phyloP scores from a whole-genome alignment of 345 rosid species.

The Pugionium cornutum region DNA sequence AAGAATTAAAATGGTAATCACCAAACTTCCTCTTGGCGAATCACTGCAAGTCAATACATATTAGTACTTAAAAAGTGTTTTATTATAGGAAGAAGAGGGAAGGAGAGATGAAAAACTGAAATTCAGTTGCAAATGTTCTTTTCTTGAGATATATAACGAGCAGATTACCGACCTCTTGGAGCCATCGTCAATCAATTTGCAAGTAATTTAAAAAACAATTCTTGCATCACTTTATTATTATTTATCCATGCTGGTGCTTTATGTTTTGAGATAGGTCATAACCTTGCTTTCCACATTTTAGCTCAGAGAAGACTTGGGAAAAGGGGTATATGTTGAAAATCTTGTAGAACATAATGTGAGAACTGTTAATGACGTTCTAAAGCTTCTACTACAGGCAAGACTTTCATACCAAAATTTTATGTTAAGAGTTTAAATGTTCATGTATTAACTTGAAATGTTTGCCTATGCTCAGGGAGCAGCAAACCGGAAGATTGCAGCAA shows the following conservation, averaged over 20 bases:
- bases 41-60: neutral
- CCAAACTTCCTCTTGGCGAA: slow-evolving; percentile 2
- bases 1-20: slow-evolving; percentile 66
- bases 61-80: slow-evolving; percentile 14
- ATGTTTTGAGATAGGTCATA: slow-evolving; percentile 32
- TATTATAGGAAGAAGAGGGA: slow-evolving; percentile 72
- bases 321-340: slow-evolving; percentile 89
- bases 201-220: slow-evolving; percentile 48
- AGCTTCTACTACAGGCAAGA: slow-evolving; percentile 71
- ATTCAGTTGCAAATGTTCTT: slow-evolving; percentile 89
- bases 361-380: slow-evolving; percentile 69
- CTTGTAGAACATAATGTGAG: slow-evolving; percentile 69
- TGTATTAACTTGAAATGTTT: slow-evolving; percentile 19
- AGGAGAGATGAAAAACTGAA: slow-evolving; percentile 72
- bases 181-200: slow-evolving; percentile 83
- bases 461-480: slow-evolving; percentile 65
- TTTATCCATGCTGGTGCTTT: slow-evolving; percentile 5
- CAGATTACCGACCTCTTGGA: slow-evolving; percentile 91
- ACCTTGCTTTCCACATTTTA: slow-evolving; percentile 45
- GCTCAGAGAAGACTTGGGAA: slow-evolving; percentile 92
- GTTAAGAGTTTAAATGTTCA: slow-evolving; percentile 27
- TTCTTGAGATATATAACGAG: slow-evolving; percentile 92
- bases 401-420: slow-evolving; percentile 23
- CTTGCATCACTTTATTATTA: slow-evolving; percentile 21
- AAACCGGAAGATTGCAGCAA: slow-evolving; percentile 86